A percentile compares a stretch with the other conserved stretches of the same genome.
These are phyloP conservation scores for Vitis hybrid DNA, from an alignment of 177 flowering plant genomes.

Conservation along the genomic window DNA sequence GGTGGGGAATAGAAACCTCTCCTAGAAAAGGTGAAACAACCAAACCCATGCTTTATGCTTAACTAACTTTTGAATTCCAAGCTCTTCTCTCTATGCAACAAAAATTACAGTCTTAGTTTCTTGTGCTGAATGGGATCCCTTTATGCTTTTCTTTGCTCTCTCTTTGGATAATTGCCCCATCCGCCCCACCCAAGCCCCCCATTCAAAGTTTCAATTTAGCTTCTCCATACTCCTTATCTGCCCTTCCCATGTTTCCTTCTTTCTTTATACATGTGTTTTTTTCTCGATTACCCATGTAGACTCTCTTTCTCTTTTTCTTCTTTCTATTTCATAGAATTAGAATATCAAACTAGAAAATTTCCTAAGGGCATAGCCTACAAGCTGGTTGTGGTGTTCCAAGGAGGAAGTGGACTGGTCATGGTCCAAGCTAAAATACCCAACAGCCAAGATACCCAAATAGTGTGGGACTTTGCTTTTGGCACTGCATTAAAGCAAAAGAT, in stretches of 20 bases:
- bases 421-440: slow-evolving; percentile 22
- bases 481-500: slow-evolving; percentile 39
- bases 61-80: slow-evolving; percentile 56
- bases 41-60: slow-evolving; percentile 39
- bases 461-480: slow-evolving; percentile 22
- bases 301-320: slow-evolving; percentile 19
- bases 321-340: not conserved
- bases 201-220: slow-evolving; percentile 36
- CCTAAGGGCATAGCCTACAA: not conserved
- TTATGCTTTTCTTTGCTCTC: slow-evolving; percentile 68
- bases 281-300: slow-evolving; percentile 25
- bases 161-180: slow-evolving; percentile 23
- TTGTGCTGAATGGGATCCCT: slow-evolving; percentile 57
- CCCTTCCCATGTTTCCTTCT: slow-evolving; percentile 9
- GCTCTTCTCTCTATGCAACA: slow-evolving; percentile 53
- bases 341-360: slow-evolving; percentile 1
- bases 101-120: slow-evolving; percentile 49
- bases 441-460: not conserved
- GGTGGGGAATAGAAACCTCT: slow-evolving; percentile 23
- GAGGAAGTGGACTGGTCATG: slow-evolving; percentile 8
- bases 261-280: slow-evolving; percentile 1
- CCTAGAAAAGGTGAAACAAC: slow-evolving; percentile 16
- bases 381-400: not conserved
- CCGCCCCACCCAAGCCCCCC: slow-evolving; percentile 11
- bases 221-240: slow-evolving; percentile 15